A percentile compares a stretch with the other conserved stretches of the same genome.
Conservation (phyloP, 2,329 filamentous ascomycete genomes). For the Cladosporium sp. region DNA sequence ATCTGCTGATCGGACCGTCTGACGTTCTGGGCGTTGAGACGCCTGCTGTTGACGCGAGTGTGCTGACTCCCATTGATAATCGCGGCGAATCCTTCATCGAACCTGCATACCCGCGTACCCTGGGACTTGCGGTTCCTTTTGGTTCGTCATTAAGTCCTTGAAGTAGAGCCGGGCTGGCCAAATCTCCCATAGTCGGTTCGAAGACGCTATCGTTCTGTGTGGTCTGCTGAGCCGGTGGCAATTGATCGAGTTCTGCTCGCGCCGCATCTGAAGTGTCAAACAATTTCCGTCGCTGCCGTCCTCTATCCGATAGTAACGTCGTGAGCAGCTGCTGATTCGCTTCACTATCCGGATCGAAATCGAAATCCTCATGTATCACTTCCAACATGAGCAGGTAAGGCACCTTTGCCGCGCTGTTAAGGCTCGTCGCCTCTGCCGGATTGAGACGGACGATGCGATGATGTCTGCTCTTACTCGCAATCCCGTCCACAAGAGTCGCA, state of each 20-base stretch:
- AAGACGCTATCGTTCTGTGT: constrained; percentile 68
- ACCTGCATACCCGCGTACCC: constrained; percentile 20
- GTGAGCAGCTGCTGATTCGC: constrained; percentile 67
- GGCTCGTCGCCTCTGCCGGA: constrained; percentile 75
- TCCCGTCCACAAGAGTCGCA: constrained; percentile 66
- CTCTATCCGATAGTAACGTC: constrained; percentile 63
- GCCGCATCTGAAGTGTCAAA: constrained; percentile 61
- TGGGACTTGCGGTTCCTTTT: constrained; percentile 44
- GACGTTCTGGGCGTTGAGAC: constrained; percentile 65
- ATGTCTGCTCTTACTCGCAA: constrained; percentile 70
- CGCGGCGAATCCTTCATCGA: constrained; percentile 43
- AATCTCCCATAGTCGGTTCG: constrained; percentile 73
- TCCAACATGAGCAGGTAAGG: constrained; percentile 84
- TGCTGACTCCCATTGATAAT: constrained; percentile 59
- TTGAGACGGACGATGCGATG: constrained; percentile 81
- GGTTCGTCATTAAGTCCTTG: constrained; percentile 52
- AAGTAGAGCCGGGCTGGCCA: constrained; percentile 69
- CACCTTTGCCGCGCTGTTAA: constrained; percentile 84
- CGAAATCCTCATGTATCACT: constrained; percentile 75
- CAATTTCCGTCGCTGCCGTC: constrained; percentile 48
- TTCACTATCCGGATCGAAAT: constrained; percentile 69
- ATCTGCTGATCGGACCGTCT: constrained; percentile 63
- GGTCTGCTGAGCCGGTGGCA: constrained; percentile 35
- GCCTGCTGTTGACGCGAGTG: constrained; percentile 57
- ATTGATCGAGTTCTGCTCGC: constrained; percentile 37